Percentiles rank a stretch among this genome's conserved stretches.
phyloP scores from a whole-genome alignment of 1,284 basidiomycete species.

The Papiliotrema nemorosa region DNA sequence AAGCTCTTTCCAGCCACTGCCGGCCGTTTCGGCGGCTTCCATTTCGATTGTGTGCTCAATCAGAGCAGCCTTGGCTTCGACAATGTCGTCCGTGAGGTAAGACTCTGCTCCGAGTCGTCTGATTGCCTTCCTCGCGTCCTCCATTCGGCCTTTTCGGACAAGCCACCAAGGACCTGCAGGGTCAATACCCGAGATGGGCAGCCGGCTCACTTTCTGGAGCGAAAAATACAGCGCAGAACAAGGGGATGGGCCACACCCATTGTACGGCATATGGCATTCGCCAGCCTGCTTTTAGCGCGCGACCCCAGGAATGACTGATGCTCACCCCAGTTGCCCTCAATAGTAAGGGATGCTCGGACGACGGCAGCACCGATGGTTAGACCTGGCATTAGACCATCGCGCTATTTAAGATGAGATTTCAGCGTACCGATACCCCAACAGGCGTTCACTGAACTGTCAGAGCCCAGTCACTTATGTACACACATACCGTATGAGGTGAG shows the following conservation, averaged over 20 bases:
- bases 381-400: too few relatives aligned
- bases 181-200: too few relatives aligned
- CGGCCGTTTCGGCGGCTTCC: too few relatives aligned
- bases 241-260: slow-evolving; percentile 5
- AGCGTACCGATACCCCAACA: slow-evolving; percentile 33
- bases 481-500: slow-evolving; percentile 37
- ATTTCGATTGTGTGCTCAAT: too few relatives aligned
- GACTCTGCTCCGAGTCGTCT: too few relatives aligned
- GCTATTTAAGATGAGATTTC: too few relatives aligned
- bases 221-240: slow-evolving; percentile 10
- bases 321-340: slow-evolving; percentile 20
- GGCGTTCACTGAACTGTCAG: too few relatives aligned
- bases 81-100: too few relatives aligned
- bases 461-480: too few relatives aligned
- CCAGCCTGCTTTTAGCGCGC: slow-evolving; percentile 8
- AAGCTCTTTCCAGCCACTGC: too few relatives aligned
- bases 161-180: slow-evolving; percentile 41
- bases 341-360: slow-evolving; percentile 25
- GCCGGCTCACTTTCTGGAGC: slow-evolving; percentile 37
- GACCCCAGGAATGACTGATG: slow-evolving; percentile 17
- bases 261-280: background rate
- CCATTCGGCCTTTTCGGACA: slow-evolving; percentile 46
- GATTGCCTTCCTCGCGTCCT: slow-evolving; percentile 51
- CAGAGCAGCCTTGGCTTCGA: too few relatives aligned
- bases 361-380: slow-evolving; percentile 35